Conservation (phyloP, 169 alveolate genomes). For the Plasmodium coatneyi region DNA sequence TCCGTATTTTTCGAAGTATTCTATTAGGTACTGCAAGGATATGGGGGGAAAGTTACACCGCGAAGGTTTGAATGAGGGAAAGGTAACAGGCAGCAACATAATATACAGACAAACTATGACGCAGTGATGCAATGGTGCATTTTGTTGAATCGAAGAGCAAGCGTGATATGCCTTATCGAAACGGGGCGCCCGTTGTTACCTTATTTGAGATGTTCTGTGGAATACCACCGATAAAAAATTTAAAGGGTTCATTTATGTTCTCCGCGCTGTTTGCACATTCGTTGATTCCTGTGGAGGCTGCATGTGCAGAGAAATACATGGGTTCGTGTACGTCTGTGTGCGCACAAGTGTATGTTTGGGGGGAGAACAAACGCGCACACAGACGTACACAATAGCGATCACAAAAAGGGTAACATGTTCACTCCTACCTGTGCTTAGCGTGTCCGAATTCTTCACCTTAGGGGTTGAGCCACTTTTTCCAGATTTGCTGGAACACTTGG, state of each 20-base stretch:
- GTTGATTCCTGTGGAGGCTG: conserved; percentile 70
- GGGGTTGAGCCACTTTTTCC: conserved; percentile 26
- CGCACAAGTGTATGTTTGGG: too few relatives aligned
- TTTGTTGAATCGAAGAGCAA: neutral
- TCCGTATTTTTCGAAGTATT: conserved; percentile 69
- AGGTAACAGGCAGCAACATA: neutral
- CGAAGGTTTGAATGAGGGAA: conserved; percentile 17
- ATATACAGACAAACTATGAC: neutral
- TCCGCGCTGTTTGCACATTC: conserved; percentile 36
- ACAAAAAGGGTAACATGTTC: neutral
- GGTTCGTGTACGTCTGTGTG: neutral
- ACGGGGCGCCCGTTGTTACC: conserved; percentile 7
- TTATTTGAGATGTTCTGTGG: conserved; percentile 66
- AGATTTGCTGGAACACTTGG: conserved; percentile 38
- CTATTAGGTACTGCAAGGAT: conserved; percentile 17
- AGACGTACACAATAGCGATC: neutral
- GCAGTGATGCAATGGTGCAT: neutral
- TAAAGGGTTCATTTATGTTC: conserved; percentile 50
- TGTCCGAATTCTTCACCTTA: conserved; percentile 23
- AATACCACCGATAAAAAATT: conserved; percentile 67
- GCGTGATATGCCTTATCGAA: neutral
- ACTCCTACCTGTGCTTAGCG: conserved; percentile 52
- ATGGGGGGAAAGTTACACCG: neutral
- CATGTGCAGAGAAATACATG: neutral
- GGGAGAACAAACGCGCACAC: too few relatives aligned